phyloP scores from a whole-genome alignment of 345 rosid species.

The Schrenkiella parvula region DNA sequence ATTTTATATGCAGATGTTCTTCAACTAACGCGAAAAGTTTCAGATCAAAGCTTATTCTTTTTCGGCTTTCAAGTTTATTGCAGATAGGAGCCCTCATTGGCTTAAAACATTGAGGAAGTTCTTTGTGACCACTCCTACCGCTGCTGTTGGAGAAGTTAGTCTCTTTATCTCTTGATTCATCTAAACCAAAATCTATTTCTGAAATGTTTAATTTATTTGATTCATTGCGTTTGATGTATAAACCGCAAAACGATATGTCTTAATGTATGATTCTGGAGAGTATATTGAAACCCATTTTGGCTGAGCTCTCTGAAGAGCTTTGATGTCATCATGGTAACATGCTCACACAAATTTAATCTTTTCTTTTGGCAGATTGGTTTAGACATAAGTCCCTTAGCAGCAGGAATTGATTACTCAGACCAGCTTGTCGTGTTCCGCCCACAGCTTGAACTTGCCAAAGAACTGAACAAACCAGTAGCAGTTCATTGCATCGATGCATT shows the following conservation, averaged over 20 bases:
- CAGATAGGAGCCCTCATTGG: constrained; percentile 78
- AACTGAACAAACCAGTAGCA: constrained; percentile 68
- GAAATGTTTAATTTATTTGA: background rate
- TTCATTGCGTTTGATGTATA: background rate
- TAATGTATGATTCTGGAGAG: constrained; percentile 38
- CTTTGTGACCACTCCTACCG: constrained; percentile 62
- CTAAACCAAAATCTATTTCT: background rate
- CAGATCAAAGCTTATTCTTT: background rate
- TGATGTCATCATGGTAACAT: background rate
- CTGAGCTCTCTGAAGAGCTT: constrained; percentile 23
- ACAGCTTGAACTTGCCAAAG: constrained; percentile 85
- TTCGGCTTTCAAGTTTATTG: constrained; percentile 54
- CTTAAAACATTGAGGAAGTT: constrained; percentile 53
- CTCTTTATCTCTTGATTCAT: background rate
- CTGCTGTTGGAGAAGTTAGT: constrained; percentile 85
- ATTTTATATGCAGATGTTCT: background rate
- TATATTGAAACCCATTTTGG: constrained; percentile 25
- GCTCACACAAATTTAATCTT: background rate
- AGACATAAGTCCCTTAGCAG: constrained; percentile 76
- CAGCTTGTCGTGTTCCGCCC: constrained; percentile 61
- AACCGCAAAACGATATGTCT: constrained; percentile 38
- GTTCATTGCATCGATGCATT: constrained; percentile 85
- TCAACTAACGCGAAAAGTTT: background rate
- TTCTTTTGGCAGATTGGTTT: constrained; percentile 58
- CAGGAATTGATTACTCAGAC: constrained; percentile 58